Evolutionary conservation across 2,329 filamentous ascomycete species (phyloP), one percentile per base, ranked within the genome.

Genomic region (Pseudogymnoascus sp.): DNA sequence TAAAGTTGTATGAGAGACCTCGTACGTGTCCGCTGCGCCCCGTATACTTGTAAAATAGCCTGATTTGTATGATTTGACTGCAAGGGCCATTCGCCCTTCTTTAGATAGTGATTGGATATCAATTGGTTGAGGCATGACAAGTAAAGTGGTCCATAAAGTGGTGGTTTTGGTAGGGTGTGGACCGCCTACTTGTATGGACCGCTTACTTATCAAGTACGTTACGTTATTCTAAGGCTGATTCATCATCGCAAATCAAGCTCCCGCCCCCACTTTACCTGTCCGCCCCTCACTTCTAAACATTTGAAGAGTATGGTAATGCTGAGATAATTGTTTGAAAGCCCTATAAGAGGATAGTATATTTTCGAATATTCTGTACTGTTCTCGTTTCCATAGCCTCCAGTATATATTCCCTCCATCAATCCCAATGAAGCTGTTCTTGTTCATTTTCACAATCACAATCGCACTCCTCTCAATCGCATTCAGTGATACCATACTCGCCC

Each of bases 401-500:
- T 53, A 33, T 53, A 19, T 53, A 53, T 31, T 31, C 46, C 13
- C 46, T 7, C 26, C 15, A 19, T 31, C 10, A 37, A 37, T 56
- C 6, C 63, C 44, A 40, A 73, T 72, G 70, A 72, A 64, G 68
- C 59, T 70, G 44, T 62, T 70, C 60, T 44, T 72, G 3, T 29
- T 72, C 10, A 29, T 70, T 19, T 67, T 69, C 38, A 70, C 71
- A 29, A 66, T 69, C 44, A 64, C 50, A 10, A 61, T 71, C 62
- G 72, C 71, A 65, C 61, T 70, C 31, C 62, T 71, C 15, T 69
- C 70, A 35, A 64, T 72, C 61, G 56, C 64, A 59, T 72, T 67
- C 65, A 69, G 67, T 66, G 67, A 69, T 44, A 50, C 66, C n/a
- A 66, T 72, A 33, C 42, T 66, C 53, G 60, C 60, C 1, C 61